phyloP scores from a whole-genome alignment of 2,329 filamentous ascomycete genomes.

The Decorospora gaudefroyi region DNA sequence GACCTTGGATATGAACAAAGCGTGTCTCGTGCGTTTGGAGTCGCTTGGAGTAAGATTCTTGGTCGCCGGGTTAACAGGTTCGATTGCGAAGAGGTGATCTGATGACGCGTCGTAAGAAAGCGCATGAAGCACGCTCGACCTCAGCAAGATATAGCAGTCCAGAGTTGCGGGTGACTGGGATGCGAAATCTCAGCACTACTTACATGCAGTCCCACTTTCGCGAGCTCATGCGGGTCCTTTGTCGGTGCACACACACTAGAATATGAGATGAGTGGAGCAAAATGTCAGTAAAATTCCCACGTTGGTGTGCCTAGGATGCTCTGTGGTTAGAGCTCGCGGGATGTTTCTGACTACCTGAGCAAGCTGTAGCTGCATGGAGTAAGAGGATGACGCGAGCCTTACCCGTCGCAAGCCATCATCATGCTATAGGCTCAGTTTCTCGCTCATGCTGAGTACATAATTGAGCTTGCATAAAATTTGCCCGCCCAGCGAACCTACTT shows the following conservation, averaged over 20 bases:
- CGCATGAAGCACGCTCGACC: conserved; percentile 18
- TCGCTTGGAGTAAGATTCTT: too few relatives aligned
- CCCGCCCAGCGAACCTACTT: conserved; percentile 10
- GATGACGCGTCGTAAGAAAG: conserved; percentile 21
- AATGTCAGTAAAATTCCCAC: conserved; percentile 28
- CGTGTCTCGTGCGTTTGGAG: conserved; percentile 27
- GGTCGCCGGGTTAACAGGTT: conserved; percentile 12
- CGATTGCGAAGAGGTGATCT: conserved; percentile 19
- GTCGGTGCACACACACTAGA: conserved; percentile 22
- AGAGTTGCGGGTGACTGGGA: conserved; percentile 25
- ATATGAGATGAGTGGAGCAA: conserved; percentile 24
- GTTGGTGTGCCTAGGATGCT: conserved; percentile 27
- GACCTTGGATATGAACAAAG: conserved; percentile 16
- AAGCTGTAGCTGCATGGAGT: conserved; percentile 23
- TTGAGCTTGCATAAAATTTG: conserved; percentile 20
- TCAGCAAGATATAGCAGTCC: conserved; percentile 16
- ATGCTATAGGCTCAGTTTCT: conserved; percentile 21
- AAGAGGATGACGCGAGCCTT: conserved; percentile 25
- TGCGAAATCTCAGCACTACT: conserved; percentile 19
- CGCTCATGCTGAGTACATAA: conserved; percentile 6
- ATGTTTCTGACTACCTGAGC: conserved; percentile 25
- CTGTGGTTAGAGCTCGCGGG: conserved; percentile 32
- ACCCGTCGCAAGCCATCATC: conserved; percentile 13
- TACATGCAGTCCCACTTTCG: conserved; percentile 23
- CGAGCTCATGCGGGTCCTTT: conserved; percentile 18